phyloP scores from a whole-genome alignment of 1,284 basidiomycete species.

The Ceratobasidium sp. region DNA sequence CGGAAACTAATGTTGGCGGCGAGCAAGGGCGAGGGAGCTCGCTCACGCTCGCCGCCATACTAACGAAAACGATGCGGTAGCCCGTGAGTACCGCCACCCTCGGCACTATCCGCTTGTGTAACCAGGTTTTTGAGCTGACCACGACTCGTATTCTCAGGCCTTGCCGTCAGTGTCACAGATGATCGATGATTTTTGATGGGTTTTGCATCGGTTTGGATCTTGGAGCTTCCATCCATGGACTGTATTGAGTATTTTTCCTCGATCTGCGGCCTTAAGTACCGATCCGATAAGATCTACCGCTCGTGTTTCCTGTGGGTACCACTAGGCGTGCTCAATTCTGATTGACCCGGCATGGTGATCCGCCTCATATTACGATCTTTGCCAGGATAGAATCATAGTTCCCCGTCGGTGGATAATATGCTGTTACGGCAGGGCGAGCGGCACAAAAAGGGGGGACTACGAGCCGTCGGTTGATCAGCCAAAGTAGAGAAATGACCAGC shows the following conservation, averaged over 20 bases:
- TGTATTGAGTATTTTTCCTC: conserved; percentile 23
- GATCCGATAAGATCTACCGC: conserved; percentile 23
- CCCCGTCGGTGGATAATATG: conserved; percentile 7
- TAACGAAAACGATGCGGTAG: background rate
- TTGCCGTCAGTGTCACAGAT: too few species aligned
- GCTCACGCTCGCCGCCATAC: too few species aligned
- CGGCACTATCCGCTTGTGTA: background rate
- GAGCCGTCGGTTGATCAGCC: background rate
- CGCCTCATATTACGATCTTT: background rate
- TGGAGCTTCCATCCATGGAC: background rate
- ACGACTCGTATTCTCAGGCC: background rate
- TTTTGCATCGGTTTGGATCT: background rate
- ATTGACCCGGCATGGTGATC: conserved; percentile 9
- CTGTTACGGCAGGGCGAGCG: conserved; percentile 4
- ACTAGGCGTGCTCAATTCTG: too few species aligned
- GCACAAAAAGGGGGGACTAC: background rate
- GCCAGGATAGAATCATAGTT: conserved; percentile 3
- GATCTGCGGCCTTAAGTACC: conserved; percentile 15
- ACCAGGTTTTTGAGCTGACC: background rate
- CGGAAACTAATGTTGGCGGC: too few species aligned
- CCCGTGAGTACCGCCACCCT: background rate
- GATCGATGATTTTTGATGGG: too few species aligned
- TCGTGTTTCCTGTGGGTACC: conserved; percentile 12
- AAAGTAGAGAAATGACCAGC: conserved; percentile 17
- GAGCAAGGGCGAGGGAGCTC: too few species aligned